phyloP scores from a whole-genome alignment of 257 asterid genomes.

The Eucommia ulmoides region DNA sequence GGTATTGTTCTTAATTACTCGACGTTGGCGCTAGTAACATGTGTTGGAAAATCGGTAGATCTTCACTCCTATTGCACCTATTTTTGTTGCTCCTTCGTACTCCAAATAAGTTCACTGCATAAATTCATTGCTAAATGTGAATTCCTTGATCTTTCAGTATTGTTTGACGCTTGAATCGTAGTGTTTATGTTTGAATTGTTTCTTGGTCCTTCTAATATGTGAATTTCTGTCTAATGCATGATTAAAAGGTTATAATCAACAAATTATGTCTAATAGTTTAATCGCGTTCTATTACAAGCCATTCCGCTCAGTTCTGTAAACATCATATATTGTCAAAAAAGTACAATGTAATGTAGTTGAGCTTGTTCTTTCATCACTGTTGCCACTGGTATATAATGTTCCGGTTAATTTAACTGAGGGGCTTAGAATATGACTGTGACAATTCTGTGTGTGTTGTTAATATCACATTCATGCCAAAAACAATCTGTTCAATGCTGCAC shows the following conservation, averaged over 20 bases:
- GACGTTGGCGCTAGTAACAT: too few species aligned
- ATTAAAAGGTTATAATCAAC: too few species aligned
- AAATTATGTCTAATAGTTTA: not conserved
- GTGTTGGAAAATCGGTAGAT: too few species aligned
- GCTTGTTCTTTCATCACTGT: not conserved
- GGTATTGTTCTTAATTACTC: conserved; percentile 21
- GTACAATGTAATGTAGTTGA: not conserved
- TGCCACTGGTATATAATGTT: not conserved
- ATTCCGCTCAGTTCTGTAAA: not conserved
- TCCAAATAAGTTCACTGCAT: not conserved
- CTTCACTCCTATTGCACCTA: not conserved
- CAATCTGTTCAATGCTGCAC: not conserved
- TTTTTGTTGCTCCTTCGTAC: not conserved
- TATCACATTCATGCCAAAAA: not conserved
- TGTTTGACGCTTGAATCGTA: too few species aligned
- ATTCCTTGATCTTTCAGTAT: too few species aligned
- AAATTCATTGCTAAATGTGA: not conserved
- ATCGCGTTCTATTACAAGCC: not conserved
- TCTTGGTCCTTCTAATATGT: not conserved
- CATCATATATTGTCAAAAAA: not conserved
- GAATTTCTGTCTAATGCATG: not conserved
- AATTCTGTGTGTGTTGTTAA: not conserved
- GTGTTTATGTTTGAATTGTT: too few species aligned
- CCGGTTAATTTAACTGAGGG: too few species aligned
- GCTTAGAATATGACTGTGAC: not conserved